phyloP scores from a whole-genome alignment of 768 basidiomycete species.

The Naematelia aurantialba region DNA sequence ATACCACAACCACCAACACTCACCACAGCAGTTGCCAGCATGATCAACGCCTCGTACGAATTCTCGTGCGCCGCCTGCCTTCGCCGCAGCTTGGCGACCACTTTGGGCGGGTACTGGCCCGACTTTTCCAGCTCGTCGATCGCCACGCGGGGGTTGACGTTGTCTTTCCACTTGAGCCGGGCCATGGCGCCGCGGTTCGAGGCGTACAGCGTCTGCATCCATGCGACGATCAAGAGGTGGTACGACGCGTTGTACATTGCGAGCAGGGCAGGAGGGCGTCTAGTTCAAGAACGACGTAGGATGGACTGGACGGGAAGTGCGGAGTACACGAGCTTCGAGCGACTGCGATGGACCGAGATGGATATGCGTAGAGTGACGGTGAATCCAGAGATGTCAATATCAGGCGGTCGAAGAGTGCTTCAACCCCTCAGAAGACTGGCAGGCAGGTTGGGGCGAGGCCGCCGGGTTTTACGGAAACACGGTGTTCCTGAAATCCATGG shows the following conservation, averaged over 20 bases:
- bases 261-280: not conserved
- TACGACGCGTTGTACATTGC: slow-evolving; percentile 30
- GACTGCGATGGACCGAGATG: too few relatives aligned
- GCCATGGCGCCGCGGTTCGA: slow-evolving; percentile 25
- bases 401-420: too few relatives aligned
- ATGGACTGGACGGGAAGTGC: not conserved
- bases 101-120: slow-evolving; percentile 25
- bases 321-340: too few relatives aligned
- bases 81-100: slow-evolving; percentile 32
- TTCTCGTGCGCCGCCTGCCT: slow-evolving; percentile 39
- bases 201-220: slow-evolving; percentile 26
- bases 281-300: not conserved
- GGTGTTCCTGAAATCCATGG: not conserved
- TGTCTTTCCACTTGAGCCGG: slow-evolving; percentile 24
- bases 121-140: slow-evolving; percentile 28
- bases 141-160: slow-evolving; percentile 26
- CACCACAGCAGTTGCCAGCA: slow-evolving; percentile 30
- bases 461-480: not conserved
- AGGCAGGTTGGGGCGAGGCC: too few relatives aligned
- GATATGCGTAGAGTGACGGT: too few relatives aligned
- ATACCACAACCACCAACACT: slow-evolving; percentile 4
- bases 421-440: too few relatives aligned
- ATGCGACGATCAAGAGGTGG: slow-evolving; percentile 29
- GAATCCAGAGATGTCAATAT: too few relatives aligned
- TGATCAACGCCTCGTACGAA: slow-evolving; percentile 27